Evolutionary conservation across 2,329 filamentous ascomycete species (phyloP).

Genomic region (Ramichloridium luteum): DNA sequence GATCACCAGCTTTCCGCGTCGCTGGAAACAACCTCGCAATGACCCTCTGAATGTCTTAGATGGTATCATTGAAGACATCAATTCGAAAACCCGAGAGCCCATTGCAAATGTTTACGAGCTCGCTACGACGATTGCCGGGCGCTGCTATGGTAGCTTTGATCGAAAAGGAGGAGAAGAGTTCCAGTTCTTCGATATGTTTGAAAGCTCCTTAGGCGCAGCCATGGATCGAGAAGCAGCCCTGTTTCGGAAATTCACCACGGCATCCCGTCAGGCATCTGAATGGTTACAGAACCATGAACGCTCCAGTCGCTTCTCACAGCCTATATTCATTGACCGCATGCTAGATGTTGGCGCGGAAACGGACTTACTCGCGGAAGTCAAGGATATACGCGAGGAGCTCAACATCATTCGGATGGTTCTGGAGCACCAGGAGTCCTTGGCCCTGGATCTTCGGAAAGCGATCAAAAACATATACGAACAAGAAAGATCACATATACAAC

Average conservation of each 20-base stretch:
- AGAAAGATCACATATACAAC: conserved; percentile 25
- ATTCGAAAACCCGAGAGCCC: conserved; percentile 48
- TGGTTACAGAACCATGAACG: conserved; percentile 13
- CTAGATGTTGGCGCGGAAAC: conserved; percentile 51
- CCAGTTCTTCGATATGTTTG: conserved; percentile 57
- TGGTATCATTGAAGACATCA: conserved; percentile 52
- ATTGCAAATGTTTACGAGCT: conserved; percentile 51
- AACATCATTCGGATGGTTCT: conserved; percentile 48
- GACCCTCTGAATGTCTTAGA: conserved; percentile 53
- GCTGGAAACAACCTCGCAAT: conserved; percentile 48
- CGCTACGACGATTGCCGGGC: conserved; percentile 43
- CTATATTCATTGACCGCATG: conserved; percentile 42
- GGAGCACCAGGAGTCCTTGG: conserved; percentile 36
- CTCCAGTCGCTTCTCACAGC: conserved; percentile 16
- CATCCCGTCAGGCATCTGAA: conserved; percentile 42
- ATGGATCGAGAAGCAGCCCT: conserved; percentile 34
- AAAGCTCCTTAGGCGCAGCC: conserved; percentile 45
- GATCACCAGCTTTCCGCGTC: conserved; percentile 46
- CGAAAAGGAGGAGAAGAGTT: conserved; percentile 45
- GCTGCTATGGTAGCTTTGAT: conserved; percentile 37
- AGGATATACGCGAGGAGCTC: conserved; percentile 56
- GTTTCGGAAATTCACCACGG: conserved; percentile 47
- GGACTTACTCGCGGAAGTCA: conserved; percentile 49
- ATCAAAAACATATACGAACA: conserved; percentile 29
- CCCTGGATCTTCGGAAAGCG: conserved; percentile 36